Conservation (phyloP, 345 rosid genomes). For the Triadica sebifera region DNA sequence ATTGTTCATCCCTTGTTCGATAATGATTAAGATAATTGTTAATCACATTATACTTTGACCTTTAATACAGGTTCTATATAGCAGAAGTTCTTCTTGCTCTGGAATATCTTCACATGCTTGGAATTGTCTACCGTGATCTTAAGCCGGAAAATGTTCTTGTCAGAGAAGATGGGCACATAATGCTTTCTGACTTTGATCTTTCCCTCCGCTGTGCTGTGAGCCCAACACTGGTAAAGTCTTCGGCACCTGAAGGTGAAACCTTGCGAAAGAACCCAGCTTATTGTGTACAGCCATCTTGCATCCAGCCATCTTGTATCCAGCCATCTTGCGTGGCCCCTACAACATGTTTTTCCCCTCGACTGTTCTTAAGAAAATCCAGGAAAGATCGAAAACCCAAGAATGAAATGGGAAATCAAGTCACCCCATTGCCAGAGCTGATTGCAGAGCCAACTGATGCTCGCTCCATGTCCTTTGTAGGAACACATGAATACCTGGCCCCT, state of each 20-base stretch:
- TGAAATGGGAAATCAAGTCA: constrained; percentile 28
- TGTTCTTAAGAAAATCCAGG: constrained; percentile 21
- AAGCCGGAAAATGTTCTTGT: constrained; percentile 33
- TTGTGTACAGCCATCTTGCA: constrained; percentile 29
- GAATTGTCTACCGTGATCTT: constrained; percentile 29
- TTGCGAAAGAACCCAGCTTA: constrained; percentile 25
- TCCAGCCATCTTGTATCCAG: constrained; percentile 27
- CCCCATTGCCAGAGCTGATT: constrained; percentile 26
- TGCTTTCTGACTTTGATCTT: constrained; percentile 33
- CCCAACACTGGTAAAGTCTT: constrained; percentile 23
- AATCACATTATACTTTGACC: constrained; percentile 3
- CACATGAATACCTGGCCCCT: constrained; percentile 22
- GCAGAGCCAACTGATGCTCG: constrained; percentile 34
- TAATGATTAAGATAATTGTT: not conserved
- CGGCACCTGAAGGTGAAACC: constrained; percentile 16
- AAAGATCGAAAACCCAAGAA: constrained; percentile 27
- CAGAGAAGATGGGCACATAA: constrained; percentile 29
- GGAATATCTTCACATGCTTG: constrained; percentile 33
- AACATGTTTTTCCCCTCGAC: constrained; percentile 26
- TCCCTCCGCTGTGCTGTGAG: constrained; percentile 29
- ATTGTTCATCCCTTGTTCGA: not conserved
- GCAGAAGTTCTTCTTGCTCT: constrained; percentile 31
- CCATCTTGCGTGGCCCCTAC: constrained; percentile 31
- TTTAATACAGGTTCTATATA: constrained; percentile 24
- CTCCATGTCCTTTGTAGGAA: constrained; percentile 30